Evolutionary conservation across 441 rosid genomes (phyloP).

Genomic region (Pelargonium myrrhifolium): DNA sequence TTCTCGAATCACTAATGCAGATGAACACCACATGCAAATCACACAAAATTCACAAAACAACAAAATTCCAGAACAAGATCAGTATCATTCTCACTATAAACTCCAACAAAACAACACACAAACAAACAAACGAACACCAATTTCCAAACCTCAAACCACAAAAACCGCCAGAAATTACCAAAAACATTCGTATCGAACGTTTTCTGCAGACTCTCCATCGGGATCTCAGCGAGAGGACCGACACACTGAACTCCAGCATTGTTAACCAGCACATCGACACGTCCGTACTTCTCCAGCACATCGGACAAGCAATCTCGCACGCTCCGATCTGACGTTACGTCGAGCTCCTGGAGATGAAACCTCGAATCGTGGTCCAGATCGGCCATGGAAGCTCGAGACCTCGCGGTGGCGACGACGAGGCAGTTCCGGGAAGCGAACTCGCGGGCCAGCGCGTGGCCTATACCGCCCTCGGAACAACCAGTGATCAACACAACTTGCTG

Average conservation of each 20-base stretch:
- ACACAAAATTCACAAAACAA: too few relatives aligned
- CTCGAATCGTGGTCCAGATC: conserved; percentile 62
- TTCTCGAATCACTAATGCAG: not conserved
- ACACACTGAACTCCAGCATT: conserved; percentile 79
- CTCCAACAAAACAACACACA: too few relatives aligned
- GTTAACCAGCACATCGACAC: conserved; percentile 68
- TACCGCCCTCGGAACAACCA: conserved; percentile 78
- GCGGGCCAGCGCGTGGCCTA: conserved; percentile 71
- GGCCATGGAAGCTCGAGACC: conserved; percentile 52
- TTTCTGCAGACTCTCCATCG: conserved; percentile 43
- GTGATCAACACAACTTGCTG: conserved; percentile 64
- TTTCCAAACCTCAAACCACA: not conserved
- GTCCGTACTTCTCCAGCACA: conserved; percentile 56
- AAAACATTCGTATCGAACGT: conserved; percentile 66
- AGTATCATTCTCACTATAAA: too few relatives aligned
- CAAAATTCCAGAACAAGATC: too few relatives aligned
- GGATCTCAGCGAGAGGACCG: conserved; percentile 76
- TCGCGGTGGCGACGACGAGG: conserved; percentile 66
- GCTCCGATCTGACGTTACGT: conserved; percentile 58
- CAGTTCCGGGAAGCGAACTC: conserved; percentile 57
- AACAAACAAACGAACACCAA: not conserved
- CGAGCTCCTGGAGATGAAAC: conserved; percentile 56
- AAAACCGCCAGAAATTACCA: conserved; percentile 32
- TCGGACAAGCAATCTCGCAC: conserved; percentile 35
- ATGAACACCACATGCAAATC: not conserved